Conservation (phyloP, 1,139 yeast genomes). For the Sugiyamaella japonica region DNA sequence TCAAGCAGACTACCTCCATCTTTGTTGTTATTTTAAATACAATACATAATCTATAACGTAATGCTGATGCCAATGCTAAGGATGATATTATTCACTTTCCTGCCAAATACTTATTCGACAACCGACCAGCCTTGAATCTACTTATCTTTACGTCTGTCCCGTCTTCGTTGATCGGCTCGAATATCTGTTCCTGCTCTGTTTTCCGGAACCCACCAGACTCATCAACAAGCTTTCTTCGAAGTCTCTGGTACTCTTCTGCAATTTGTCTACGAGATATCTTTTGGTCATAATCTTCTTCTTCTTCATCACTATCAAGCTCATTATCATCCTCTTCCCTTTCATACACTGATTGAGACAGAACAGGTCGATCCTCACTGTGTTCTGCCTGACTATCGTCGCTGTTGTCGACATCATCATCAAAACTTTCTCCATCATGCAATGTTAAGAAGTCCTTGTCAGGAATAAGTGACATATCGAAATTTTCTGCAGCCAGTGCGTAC, state of each 20-base stretch:
- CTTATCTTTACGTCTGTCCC: constrained; percentile 52
- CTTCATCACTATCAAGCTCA: constrained; percentile 26
- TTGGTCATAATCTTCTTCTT: constrained; percentile 28
- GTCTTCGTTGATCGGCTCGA: constrained; percentile 76
- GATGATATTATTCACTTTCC: no score
- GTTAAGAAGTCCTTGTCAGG: constrained; percentile 40
- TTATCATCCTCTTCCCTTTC: constrained; percentile 22
- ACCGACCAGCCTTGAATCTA: constrained; percentile 18
- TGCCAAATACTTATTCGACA: constrained; percentile 1
- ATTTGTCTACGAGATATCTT: constrained; percentile 41
- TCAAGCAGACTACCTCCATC: neutral
- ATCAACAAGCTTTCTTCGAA: constrained; percentile 55
- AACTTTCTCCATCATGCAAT: constrained; percentile 29
- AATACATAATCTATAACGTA: no score
- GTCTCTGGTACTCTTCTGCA: constrained; percentile 55
- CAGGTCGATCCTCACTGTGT: constrained; percentile 22
- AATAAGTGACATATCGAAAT: constrained; percentile 37
- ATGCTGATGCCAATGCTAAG: neutral
- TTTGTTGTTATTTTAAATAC: no score
- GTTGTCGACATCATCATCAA: constrained; percentile 12
- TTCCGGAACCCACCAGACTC: constrained; percentile 51
- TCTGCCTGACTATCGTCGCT: constrained; percentile 23
- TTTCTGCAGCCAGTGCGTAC: constrained; percentile 31
- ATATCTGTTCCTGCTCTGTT: constrained; percentile 53
- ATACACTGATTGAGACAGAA: constrained; percentile 15